A percentile compares a stretch with the other conserved stretches of the same genome.
These are phyloP conservation scores for Talaromyces pinophilus DNA, from an alignment of 2,329 filamentous ascomycete genomes.

Conservation along the genomic window DNA sequence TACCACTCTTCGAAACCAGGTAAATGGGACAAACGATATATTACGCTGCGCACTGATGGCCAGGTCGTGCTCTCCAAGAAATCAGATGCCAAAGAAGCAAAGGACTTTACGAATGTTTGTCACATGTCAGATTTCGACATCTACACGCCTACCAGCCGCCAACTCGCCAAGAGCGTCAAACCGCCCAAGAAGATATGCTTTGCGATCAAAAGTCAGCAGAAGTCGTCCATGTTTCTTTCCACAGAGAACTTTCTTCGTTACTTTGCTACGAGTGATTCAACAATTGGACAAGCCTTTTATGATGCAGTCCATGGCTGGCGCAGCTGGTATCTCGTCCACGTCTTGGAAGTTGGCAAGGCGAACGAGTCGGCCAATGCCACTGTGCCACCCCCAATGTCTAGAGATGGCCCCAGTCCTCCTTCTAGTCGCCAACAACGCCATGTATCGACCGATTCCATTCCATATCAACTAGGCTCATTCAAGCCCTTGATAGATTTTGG, in stretches of 20 bases:
- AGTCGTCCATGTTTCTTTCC: constrained; percentile 77
- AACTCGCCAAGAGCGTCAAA: constrained; percentile 69
- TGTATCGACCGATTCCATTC: constrained; percentile 24
- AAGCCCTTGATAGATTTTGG: constrained; percentile 66
- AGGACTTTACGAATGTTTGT: constrained; percentile 71
- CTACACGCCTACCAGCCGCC: constrained; percentile 71
- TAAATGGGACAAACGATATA: constrained; percentile 84
- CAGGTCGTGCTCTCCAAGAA: constrained; percentile 74
- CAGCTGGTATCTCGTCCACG: constrained; percentile 85
- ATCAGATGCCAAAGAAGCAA: constrained; percentile 53
- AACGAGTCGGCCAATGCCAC: constrained; percentile 20
- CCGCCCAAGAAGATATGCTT: constrained; percentile 84
- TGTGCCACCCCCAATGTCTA: constrained; percentile 24
- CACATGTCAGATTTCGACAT: constrained; percentile 92
- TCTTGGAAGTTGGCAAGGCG: constrained; percentile 60
- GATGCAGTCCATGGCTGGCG: constrained; percentile 76
- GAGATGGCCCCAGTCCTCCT: constrained; percentile 29
- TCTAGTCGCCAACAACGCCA: constrained; percentile 26
- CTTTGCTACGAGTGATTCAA: constrained; percentile 76
- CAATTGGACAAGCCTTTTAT: constrained; percentile 68
- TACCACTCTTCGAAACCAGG: constrained; percentile 79
- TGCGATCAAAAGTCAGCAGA: constrained; percentile 89
- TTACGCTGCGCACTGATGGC: constrained; percentile 72
- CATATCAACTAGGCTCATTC: constrained; percentile 67
- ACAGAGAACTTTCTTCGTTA: constrained; percentile 89